Evolutionary conservation across 306 rosid genomes (phyloP).

Genomic region (Arachis hypogaea): DNA sequence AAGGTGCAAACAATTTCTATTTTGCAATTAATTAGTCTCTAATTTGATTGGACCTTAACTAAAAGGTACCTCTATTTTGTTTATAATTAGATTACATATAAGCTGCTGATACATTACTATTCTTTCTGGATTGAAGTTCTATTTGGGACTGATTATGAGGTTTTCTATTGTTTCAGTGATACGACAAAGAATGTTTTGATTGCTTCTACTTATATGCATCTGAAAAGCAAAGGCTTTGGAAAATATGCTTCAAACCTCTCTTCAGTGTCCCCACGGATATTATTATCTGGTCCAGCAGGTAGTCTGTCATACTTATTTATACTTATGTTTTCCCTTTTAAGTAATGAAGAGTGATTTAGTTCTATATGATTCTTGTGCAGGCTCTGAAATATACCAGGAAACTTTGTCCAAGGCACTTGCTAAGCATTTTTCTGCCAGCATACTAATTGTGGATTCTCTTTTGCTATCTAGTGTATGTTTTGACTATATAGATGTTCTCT

Average conservation of each 20-base stretch:
- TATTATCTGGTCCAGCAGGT: constrained; percentile 98
- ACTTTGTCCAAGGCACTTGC: constrained; percentile 92
- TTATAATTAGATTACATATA: constrained; percentile 6
- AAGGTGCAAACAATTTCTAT: constrained; percentile 57
- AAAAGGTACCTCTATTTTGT: constrained; percentile 15
- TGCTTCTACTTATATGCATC: constrained; percentile 75
- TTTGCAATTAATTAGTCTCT: constrained; percentile 22
- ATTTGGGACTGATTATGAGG: constrained; percentile 28
- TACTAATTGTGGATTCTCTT: constrained; percentile 84
- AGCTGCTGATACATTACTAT: constrained; percentile 28
- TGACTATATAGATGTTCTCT: constrained; percentile 10
- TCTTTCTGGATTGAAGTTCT: constrained; percentile 13
- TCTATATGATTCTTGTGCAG: constrained; percentile 49
- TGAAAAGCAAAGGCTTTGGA: constrained; percentile 72
- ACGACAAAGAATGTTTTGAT: constrained; percentile 77
- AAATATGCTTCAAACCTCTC: constrained; percentile 78
- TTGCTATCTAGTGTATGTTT: constrained; percentile 81
- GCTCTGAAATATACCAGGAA: constrained; percentile 97
- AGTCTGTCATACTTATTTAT: constrained; percentile 18
- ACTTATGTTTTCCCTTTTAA: constrained; percentile 17
- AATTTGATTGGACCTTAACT: constrained; percentile 11
- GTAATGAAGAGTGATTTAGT: constrained; percentile 24
- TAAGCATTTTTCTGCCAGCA: constrained; percentile 74
- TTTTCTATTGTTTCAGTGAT: constrained; percentile 65
- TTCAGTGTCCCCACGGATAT: constrained; percentile 73